Evolutionary conservation across 1,139 yeast species (phyloP), one percentile per base, ranked within the genome.

Genomic region (Yamadazyma diddensiae): DNA sequence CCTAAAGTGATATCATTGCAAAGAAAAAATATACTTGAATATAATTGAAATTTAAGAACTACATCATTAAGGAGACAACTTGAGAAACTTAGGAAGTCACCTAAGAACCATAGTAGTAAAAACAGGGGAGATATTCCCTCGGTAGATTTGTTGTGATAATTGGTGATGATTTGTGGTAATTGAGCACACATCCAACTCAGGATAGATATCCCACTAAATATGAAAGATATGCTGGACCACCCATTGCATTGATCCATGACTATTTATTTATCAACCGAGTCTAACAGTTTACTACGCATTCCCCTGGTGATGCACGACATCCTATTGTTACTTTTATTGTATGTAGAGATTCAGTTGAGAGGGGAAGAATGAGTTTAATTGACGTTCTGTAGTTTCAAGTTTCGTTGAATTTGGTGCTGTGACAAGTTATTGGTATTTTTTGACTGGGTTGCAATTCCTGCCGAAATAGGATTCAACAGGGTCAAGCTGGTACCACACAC

Each of bases 101-200:
- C 98, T 41, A 77, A 52, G 40, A 86, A 73, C 96, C 97, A 88
- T 35, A 83, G 76, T 13, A 74, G 42, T 5, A 92, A 66, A 47
- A 90, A 87, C 7, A 72, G 70, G n/a, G 83, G 75, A 6, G 95
- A 83, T 19, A 92, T 68, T 1, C 97, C 97, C 24, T 82, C 94
- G 1, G 94, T 95, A 1, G 94, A 82, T 50, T 85, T 81, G 52
- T 72, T 77, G 21, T 65, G 65, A 55, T 83, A 85, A 49, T 90
- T 90, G 49, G 81, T 77, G 38, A 79, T 59, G 13, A 87, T 80
- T 53, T 90, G 98, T 0, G 97, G 97, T 16, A 86, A 59, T 53
- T 86, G 94, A 1, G 97, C 95, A 47, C 88, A 79, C 27, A 88
- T 66, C 85, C 97, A 88, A 33, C 85, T 62, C 4, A 39, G 34